Percentiles rank a stretch among this genome's conserved stretches.
These are phyloP conservation scores for Amylostereum chailletii DNA, from an alignment of 1,284 basidiomycete genomes.

Conservation along the genomic window DNA sequence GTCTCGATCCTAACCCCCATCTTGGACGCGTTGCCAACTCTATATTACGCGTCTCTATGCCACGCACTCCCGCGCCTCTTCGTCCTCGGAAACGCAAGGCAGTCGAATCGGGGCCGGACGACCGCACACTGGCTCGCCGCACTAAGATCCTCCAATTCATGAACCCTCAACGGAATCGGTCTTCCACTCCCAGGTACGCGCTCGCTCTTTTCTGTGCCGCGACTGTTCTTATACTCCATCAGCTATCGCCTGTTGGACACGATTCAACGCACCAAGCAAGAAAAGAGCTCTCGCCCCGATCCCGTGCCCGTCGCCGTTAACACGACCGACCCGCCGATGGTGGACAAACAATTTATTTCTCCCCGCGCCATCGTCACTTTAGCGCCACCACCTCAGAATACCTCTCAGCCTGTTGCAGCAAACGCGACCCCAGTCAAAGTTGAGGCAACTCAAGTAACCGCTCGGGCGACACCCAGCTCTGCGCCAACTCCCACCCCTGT, in stretches of 20 bases:
- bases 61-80: constrained; percentile 56
- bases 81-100: constrained; percentile 56
- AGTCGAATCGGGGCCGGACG: constrained; percentile 57
- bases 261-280: constrained; percentile 17
- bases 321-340: not conserved
- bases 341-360: not conserved
- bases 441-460: not conserved
- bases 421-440: not conserved
- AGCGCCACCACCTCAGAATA: not conserved
- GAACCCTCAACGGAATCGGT: constrained; percentile 48
- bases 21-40: constrained; percentile 66
- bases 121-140: constrained; percentile 57
- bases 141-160: constrained; percentile 70
- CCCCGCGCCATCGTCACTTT: not conserved
- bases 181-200: constrained; percentile 37
- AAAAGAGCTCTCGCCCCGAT: not conserved
- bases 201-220: not conserved
- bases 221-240: constrained; percentile 4
- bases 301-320: not conserved
- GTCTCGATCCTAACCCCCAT: constrained; percentile 67
- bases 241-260: constrained; percentile 51
- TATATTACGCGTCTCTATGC: constrained; percentile 57
- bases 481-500: not conserved
- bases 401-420: not conserved
- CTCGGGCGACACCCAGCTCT: not conserved